These are phyloP conservation scores for Aspergillus thermomutatus DNA, from an alignment of 2,329 filamentous ascomycete species.

Conservation along the genomic window DNA sequence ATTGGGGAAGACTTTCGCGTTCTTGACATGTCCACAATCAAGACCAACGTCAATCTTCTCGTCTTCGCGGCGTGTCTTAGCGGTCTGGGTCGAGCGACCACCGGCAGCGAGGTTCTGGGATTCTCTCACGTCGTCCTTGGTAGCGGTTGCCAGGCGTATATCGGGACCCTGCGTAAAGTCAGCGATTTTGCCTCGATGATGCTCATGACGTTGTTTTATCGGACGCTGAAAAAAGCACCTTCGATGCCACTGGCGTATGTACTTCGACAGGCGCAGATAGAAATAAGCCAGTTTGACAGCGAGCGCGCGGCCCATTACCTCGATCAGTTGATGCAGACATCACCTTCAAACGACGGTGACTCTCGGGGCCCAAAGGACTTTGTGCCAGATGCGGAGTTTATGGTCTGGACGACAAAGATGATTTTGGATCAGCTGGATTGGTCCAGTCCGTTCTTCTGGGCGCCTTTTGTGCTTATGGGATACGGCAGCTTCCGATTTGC, in stretches of 20 bases:
- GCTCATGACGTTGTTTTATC: slow-evolving; percentile 24
- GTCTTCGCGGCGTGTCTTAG: slow-evolving; percentile 26
- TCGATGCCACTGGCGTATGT: slow-evolving; percentile 12
- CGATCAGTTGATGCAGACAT: slow-evolving; percentile 16
- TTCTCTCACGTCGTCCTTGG: slow-evolving; percentile 26
- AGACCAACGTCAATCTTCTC: slow-evolving; percentile 19
- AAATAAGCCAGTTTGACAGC: slow-evolving; percentile 16
- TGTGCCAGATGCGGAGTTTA: slow-evolving; percentile 18
- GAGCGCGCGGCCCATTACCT: slow-evolving; percentile 16
- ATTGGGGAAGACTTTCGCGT: slow-evolving; percentile 24
- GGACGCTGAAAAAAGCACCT: slow-evolving; percentile 12
- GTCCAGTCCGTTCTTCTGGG: slow-evolving; percentile 24
- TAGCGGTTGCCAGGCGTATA: slow-evolving; percentile 24
- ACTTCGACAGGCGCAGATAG: slow-evolving; percentile 16
- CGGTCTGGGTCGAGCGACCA: slow-evolving; percentile 20
- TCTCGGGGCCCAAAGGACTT: slow-evolving; percentile 13
- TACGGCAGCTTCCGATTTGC: slow-evolving; percentile 20
- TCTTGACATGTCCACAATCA: slow-evolving; percentile 20
- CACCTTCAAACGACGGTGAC: not conserved
- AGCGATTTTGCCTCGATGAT: slow-evolving; percentile 25
- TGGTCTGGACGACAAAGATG: slow-evolving; percentile 18
- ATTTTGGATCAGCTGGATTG: slow-evolving; percentile 21
- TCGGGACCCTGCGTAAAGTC: slow-evolving; percentile 24
- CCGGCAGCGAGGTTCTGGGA: slow-evolving; percentile 21
- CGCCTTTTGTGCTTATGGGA: slow-evolving; percentile 20